Percentiles rank a stretch among this genome's conserved stretches.
Conservation (phyloP, 192 early-diverging fungal genomes). For the Paraglomus occultum region DNA sequence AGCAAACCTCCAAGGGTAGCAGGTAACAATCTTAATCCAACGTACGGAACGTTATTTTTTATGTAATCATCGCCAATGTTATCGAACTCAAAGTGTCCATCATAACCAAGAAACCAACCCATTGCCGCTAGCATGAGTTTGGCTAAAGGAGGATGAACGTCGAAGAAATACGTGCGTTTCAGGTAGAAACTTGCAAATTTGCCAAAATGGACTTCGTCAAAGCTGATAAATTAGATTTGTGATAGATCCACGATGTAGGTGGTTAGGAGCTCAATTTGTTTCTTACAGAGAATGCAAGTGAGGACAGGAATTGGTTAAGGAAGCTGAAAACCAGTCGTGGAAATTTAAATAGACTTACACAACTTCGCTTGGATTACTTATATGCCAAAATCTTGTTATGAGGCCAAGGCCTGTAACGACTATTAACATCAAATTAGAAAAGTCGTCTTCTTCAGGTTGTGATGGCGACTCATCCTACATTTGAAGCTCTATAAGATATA, state of each 20-base stretch:
- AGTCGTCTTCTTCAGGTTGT: too few species aligned
- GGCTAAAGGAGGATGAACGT: constrained; percentile 96
- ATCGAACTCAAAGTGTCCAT: constrained; percentile 93
- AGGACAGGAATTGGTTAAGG: background rate
- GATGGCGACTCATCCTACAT: too few species aligned
- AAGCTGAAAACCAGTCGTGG: background rate
- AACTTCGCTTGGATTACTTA: constrained; percentile 69
- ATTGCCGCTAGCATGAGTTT: constrained; percentile 85
- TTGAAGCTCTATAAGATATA: too few species aligned
- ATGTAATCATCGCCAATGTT: constrained; percentile 93
- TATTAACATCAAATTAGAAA: too few species aligned
- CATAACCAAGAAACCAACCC: constrained; percentile 86
- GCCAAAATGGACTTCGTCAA: constrained; percentile 99
- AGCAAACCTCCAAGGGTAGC: constrained; percentile 77
- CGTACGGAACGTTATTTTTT: constrained; percentile 84
- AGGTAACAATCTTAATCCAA: constrained; percentile 76
- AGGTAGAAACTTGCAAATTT: constrained; percentile 97
- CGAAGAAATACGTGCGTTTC: constrained; percentile 87
- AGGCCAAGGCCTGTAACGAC: constrained; percentile 24
- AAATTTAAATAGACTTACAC: constrained; percentile 48
- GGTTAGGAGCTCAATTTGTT: background rate
- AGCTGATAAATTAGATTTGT: constrained; percentile 47
- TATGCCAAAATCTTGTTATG: constrained; percentile 66
- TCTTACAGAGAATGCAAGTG: background rate
- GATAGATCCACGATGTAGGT: background rate